A percentile compares a stretch with the other conserved stretches of the same genome.
phyloP scores from a whole-genome alignment of 1,284 basidiomycete species.

The Veloboletus limbatus region DNA sequence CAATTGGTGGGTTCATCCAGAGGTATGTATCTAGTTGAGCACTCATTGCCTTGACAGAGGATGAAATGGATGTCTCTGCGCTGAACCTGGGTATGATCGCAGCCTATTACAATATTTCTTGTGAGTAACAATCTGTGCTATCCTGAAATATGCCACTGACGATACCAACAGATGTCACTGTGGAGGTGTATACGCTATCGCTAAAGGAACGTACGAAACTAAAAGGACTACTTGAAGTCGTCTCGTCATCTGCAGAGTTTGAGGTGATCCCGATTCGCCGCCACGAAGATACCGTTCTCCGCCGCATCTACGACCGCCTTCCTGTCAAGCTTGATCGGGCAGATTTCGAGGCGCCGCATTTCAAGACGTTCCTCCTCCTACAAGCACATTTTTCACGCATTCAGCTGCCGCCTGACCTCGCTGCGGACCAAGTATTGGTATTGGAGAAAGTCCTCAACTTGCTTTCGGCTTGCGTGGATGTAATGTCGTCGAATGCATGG shows the following conservation, averaged over 20 bases:
- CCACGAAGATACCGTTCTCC: conserved; percentile 80
- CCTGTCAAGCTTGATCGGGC: conserved; percentile 88
- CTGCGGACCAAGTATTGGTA: conserved; percentile 84
- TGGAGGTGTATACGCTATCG: conserved; percentile 95
- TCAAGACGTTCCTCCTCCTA: conserved; percentile 96
- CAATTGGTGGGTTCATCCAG: conserved; percentile 63
- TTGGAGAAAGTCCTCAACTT: conserved; percentile 89
- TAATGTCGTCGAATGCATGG: conserved; percentile 96
- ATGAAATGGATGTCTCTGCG: conserved; percentile 90
- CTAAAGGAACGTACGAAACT: conserved; percentile 97
- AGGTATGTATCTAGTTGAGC: neutral
- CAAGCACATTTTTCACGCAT: conserved; percentile 97
- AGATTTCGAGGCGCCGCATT: conserved; percentile 92
- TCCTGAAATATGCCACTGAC: neutral
- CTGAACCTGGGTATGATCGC: conserved; percentile 97
- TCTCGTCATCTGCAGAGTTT: conserved; percentile 95
- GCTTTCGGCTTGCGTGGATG: conserved; percentile 92
- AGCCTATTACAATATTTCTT: conserved; percentile 89
- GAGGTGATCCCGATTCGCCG: conserved; percentile 93
- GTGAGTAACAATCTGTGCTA: conserved; percentile 40
- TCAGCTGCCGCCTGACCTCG: conserved; percentile 88
- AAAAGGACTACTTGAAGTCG: conserved; percentile 94
- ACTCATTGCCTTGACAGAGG: conserved; percentile 49
- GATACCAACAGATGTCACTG: conserved; percentile 73
- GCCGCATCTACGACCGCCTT: conserved; percentile 93